These are phyloP conservation scores for Cyberlindnera mycetangii DNA, from an alignment of 805 yeast species.

Conservation along the genomic window DNA sequence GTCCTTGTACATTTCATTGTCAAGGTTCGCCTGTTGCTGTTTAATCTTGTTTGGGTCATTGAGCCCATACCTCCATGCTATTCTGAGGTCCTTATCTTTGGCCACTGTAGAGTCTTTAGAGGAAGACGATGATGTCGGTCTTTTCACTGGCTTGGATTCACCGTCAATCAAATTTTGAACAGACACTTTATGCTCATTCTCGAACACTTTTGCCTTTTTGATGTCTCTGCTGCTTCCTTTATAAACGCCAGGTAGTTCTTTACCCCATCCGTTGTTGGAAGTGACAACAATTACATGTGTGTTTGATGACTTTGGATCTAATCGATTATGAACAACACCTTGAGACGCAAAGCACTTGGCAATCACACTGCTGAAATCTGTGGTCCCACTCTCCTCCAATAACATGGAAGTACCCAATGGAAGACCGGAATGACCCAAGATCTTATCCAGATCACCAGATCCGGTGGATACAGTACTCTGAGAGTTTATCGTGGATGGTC, in stretches of 20 bases:
- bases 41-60: constrained; percentile 32
- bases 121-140: constrained; percentile 1
- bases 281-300: constrained; percentile 69
- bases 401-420: constrained; percentile 74
- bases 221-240: constrained; percentile 65
- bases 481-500: constrained; percentile 73
- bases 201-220: constrained; percentile 54
- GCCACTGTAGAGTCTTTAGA: neutral
- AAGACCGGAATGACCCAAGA: constrained; percentile 77
- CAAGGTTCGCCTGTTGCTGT: constrained; percentile 21
- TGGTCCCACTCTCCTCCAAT: constrained; percentile 81
- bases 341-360: constrained; percentile 71
- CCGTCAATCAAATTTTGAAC: constrained; percentile 60
- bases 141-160: neutral
- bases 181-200: constrained; percentile 60
- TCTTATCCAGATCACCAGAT: constrained; percentile 65
- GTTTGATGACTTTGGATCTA: constrained; percentile 37
- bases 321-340: constrained; percentile 65
- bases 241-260: constrained; percentile 74
- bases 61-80: constrained; percentile 91
- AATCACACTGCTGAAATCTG: constrained; percentile 78
- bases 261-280: constrained; percentile 53
- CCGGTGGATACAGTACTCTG: constrained; percentile 82
- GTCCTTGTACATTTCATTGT: constrained; percentile 42
- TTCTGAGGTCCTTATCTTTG: constrained; percentile 54